phyloP scores from a whole-genome alignment of 257 asterid species.

The Gynochthodes officinalis region DNA sequence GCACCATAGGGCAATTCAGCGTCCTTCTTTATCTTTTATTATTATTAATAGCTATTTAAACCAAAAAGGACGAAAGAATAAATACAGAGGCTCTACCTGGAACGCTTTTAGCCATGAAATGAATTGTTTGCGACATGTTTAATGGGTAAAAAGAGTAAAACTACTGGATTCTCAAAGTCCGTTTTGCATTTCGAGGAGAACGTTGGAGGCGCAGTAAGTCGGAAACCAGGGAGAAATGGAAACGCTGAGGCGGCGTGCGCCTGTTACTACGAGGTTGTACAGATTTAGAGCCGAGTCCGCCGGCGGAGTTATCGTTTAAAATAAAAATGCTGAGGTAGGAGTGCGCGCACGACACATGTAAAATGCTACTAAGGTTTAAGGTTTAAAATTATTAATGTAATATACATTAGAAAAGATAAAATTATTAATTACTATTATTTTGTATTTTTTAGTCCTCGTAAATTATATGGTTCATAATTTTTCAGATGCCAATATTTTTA shows the following conservation, averaged over 20 bases:
- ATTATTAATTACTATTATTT: too few species aligned
- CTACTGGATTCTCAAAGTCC: not conserved
- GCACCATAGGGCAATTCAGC: not conserved
- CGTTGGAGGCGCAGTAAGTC: not conserved
- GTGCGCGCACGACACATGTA: too few species aligned
- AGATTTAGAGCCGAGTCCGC: too few species aligned
- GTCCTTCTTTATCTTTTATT: not conserved
- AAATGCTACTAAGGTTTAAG: too few species aligned
- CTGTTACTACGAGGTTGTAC: not conserved
- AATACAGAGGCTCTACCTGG: slow-evolving; percentile 10
- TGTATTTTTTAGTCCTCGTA: too few species aligned
- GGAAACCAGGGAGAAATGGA: not conserved
- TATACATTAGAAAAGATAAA: too few species aligned
- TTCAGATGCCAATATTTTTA: too few species aligned
- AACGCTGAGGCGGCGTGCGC: not conserved
- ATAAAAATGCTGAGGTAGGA: too few species aligned
- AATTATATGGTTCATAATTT: too few species aligned
- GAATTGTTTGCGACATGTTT: slow-evolving; percentile 7
- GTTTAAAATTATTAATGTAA: too few species aligned
- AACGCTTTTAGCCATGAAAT: slow-evolving; percentile 1
- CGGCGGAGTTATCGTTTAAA: not conserved
- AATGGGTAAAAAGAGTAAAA: not conserved
- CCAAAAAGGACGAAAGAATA: not conserved
- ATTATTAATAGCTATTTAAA: too few species aligned
- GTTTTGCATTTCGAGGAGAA: not conserved